Percentiles rank a stretch among this genome's conserved stretches.
Evolutionary conservation across 2,329 filamentous ascomycete genomes (phyloP).

Genomic region (Acrocalymma vagum): DNA sequence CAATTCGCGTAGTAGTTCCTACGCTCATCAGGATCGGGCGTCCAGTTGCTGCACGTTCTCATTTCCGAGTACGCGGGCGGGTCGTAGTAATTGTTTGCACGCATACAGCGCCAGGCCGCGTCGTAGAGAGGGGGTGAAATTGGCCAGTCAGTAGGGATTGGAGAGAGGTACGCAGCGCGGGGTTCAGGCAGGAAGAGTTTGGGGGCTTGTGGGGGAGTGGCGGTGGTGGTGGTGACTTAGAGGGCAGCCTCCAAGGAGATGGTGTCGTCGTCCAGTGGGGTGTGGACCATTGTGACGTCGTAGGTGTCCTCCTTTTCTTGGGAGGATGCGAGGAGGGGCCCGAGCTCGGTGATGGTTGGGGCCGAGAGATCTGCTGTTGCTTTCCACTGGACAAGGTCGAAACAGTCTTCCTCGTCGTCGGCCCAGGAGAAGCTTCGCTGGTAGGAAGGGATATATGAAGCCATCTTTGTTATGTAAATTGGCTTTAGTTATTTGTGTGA

Average conservation of each 20-base stretch:
- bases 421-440: constrained; percentile 22
- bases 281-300: too few species aligned
- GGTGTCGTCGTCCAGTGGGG: neutral
- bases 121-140: too few species aligned
- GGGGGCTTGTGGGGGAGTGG: neutral
- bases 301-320: neutral
- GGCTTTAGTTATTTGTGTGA: neutral
- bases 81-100: constrained; percentile 3
- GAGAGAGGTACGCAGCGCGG: too few species aligned
- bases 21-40: neutral
- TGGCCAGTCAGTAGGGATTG: too few species aligned
- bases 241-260: neutral
- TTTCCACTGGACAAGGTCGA: constrained; percentile 19
- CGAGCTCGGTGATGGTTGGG: constrained; percentile 9
- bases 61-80: constrained; percentile 21
- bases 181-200: too few species aligned
- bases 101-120: too few species aligned
- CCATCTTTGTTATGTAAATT: constrained; percentile 8
- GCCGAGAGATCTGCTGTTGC: constrained; percentile 21
- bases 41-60: neutral
- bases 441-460: constrained; percentile 9
- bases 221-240: neutral
- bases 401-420: constrained; percentile 34
- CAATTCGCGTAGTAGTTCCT: constrained; percentile 10
- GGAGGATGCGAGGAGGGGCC: constrained; percentile 4